Conservation (phyloP, 345 rosid species). For the Citrus sp. region DNA sequence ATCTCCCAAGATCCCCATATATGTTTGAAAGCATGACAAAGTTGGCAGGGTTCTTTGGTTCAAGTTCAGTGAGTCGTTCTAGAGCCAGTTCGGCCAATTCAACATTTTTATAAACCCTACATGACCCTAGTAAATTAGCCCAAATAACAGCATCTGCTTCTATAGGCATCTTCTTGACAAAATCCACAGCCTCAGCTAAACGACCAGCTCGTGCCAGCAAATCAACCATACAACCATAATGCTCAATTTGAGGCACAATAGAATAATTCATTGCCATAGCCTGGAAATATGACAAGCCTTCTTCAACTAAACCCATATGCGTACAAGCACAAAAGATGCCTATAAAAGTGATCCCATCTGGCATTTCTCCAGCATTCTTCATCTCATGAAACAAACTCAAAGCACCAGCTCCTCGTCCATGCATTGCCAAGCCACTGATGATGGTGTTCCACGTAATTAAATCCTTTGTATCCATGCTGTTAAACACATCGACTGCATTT, state of each 20-base stretch:
- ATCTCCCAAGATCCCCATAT: slow-evolving; percentile 65
- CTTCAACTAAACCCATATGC: slow-evolving; percentile 72
- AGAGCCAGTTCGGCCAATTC: slow-evolving; percentile 70
- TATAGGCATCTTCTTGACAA: slow-evolving; percentile 58
- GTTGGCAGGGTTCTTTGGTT: slow-evolving; percentile 71
- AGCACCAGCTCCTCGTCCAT: slow-evolving; percentile 67
- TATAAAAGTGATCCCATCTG: slow-evolving; percentile 73
- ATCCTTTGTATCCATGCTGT: slow-evolving; percentile 52
- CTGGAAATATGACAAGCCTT: slow-evolving; percentile 60
- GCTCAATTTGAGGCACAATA: slow-evolving; percentile 70
- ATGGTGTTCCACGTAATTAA: slow-evolving; percentile 82
- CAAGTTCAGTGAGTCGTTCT: slow-evolving; percentile 52
- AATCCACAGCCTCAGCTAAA: slow-evolving; percentile 64
- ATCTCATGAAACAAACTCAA: slow-evolving; percentile 55
- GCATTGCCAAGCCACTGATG: slow-evolving; percentile 64
- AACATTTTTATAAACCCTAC: slow-evolving; percentile 66
- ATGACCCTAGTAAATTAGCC: slow-evolving; percentile 77
- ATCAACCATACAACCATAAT: slow-evolving; percentile 85
- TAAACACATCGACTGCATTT: slow-evolving; percentile 55
- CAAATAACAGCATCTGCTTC: slow-evolving; percentile 82
- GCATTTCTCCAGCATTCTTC: slow-evolving; percentile 46
- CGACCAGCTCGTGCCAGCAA: slow-evolving; percentile 74
- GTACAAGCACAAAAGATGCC: slow-evolving; percentile 68
- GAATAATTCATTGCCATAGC: slow-evolving; percentile 63
- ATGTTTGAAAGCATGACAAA: slow-evolving; percentile 73